These are phyloP conservation scores for Phytophthora vignae DNA, from an alignment of 352 stramenopile genomes.

Conservation along the genomic window DNA sequence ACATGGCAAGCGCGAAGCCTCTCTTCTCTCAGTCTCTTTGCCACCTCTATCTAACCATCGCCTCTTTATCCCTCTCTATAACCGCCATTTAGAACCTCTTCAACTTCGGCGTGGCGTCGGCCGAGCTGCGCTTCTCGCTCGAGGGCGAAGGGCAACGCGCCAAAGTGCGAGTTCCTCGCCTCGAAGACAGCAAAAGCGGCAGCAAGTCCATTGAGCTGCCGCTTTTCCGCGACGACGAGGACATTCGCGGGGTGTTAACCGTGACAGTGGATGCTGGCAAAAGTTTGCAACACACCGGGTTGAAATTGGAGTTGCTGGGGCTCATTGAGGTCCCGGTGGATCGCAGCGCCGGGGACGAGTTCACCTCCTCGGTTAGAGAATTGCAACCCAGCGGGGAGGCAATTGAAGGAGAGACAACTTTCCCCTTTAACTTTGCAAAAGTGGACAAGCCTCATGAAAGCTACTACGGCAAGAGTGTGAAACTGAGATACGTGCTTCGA, in stretches of 20 bases:
- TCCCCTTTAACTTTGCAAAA: constrained; percentile 95
- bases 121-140: constrained; percentile 50
- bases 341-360: constrained; percentile 89
- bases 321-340: constrained; percentile 93
- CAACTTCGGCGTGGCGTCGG: constrained; percentile 54
- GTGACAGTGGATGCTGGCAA: constrained; percentile 89
- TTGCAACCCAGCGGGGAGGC: constrained; percentile 86
- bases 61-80: neutral
- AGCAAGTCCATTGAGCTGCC: constrained; percentile 51
- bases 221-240: constrained; percentile 64
- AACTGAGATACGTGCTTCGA: constrained; percentile 96
- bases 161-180: constrained; percentile 26
- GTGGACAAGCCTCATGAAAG: constrained; percentile 97
- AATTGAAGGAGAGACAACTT: constrained; percentile 62
- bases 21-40: neutral
- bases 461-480: constrained; percentile 97
- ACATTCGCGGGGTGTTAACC: constrained; percentile 69
- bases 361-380: constrained; percentile 92
- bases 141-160: constrained; percentile 40
- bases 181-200: constrained; percentile 33
- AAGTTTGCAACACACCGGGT: constrained; percentile 95
- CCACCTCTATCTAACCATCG: neutral
- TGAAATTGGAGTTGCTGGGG: constrained; percentile 97
- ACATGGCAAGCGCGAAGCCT: neutral
- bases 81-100: constrained; percentile 53